Conservation (phyloP, 352 stramenopile genomes). For the Phytophthora ohioensis region DNA sequence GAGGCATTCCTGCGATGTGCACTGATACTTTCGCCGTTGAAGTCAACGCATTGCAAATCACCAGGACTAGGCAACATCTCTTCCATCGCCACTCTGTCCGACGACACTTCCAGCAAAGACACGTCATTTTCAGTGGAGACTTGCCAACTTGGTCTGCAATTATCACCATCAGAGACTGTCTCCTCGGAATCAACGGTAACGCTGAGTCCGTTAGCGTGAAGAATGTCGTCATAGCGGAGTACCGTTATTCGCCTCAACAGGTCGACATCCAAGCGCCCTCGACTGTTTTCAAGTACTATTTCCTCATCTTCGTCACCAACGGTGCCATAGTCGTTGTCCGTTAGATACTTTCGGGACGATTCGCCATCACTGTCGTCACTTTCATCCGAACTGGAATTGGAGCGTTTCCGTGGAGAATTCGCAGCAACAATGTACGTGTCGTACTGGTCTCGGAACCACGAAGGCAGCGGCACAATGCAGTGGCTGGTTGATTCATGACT, state of each 20-base stretch:
- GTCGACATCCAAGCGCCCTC: constrained; percentile 31
- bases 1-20: background rate
- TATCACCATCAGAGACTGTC: constrained; percentile 6
- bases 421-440: constrained; percentile 54
- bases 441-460: constrained; percentile 80
- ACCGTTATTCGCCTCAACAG: constrained; percentile 28
- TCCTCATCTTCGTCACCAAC: constrained; percentile 32
- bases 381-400: constrained; percentile 11
- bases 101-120: background rate
- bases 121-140: constrained; percentile 11
- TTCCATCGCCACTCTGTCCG: background rate
- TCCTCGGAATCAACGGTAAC: constrained; percentile 3
- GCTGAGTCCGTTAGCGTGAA: constrained; percentile 28
- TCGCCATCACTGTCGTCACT: constrained; percentile 29
- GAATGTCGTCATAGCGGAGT: constrained; percentile 32
- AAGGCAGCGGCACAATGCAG: constrained; percentile 52
- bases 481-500: constrained; percentile 45
- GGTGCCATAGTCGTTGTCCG: constrained; percentile 1
- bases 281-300: constrained; percentile 38
- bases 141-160: background rate
- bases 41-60: constrained; percentile 9
- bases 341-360: constrained; percentile 10
- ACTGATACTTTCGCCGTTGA: constrained; percentile 3
- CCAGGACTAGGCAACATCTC: background rate
- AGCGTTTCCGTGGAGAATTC: constrained; percentile 7